A percentile compares a stretch with the other conserved stretches of the same genome.
These are phyloP conservation scores for Penicillium sp. DNA, from an alignment of 2,329 filamentous ascomycete species.

Conservation along the genomic window DNA sequence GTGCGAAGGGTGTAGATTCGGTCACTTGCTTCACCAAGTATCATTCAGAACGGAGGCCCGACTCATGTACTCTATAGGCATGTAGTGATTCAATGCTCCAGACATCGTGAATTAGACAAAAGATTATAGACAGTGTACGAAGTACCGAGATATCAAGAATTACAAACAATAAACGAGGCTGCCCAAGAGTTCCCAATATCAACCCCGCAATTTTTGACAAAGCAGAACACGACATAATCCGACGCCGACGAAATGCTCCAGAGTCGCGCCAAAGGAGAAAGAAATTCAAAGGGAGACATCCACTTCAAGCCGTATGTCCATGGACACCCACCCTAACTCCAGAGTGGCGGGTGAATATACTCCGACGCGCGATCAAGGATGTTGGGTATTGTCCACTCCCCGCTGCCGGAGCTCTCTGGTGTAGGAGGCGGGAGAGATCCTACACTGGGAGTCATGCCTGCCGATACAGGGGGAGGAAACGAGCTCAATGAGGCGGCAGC, in stretches of 20 bases:
- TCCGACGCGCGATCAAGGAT: constrained; percentile 48
- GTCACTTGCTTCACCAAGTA: background rate
- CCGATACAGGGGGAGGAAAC: constrained; percentile 16
- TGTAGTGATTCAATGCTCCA: background rate
- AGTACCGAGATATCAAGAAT: background rate
- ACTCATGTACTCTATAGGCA: background rate
- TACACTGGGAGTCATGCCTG: constrained; percentile 34
- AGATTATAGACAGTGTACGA: constrained; percentile 1
- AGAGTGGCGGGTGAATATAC: constrained; percentile 49
- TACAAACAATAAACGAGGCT: background rate
- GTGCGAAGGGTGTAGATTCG: background rate
- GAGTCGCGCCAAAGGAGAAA: constrained; percentile 9
- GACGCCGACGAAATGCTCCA: constrained; percentile 10
- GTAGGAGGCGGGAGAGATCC: constrained; percentile 46
- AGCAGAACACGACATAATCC: background rate
- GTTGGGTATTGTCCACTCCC: constrained; percentile 47
- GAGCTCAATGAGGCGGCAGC: constrained; percentile 12
- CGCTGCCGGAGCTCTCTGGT: constrained; percentile 47
- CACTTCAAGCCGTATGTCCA: background rate
- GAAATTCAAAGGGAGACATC: background rate
- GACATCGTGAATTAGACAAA: background rate
- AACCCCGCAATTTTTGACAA: background rate
- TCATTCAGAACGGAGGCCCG: background rate
- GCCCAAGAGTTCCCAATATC: background rate
- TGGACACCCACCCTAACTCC: constrained; percentile 31